phyloP scores from a whole-genome alignment of 768 basidiomycete genomes.

The Amanita thiersii region DNA sequence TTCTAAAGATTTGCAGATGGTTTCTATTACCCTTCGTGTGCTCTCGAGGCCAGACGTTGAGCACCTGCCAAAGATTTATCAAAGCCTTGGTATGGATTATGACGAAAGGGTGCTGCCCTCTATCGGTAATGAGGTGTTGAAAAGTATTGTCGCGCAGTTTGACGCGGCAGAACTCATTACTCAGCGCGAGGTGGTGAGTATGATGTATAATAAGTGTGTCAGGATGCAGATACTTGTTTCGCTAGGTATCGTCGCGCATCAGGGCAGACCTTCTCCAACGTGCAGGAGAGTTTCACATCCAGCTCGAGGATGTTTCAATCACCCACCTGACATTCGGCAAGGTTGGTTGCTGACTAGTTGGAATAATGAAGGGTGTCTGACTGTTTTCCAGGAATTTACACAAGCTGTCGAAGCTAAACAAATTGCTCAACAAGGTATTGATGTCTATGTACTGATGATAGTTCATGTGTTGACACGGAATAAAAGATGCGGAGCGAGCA shows the following conservation, averaged over 20 bases:
- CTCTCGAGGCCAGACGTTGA: slow-evolving; percentile 87
- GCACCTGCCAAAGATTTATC: slow-evolving; percentile 90
- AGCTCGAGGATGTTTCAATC: slow-evolving; percentile 95
- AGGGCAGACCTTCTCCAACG: slow-evolving; percentile 87
- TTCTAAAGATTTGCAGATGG: slow-evolving; percentile 98
- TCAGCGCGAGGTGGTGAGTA: slow-evolving; percentile 89
- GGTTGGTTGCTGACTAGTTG: slow-evolving; percentile 28
- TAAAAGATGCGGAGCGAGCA: slow-evolving; percentile 89
- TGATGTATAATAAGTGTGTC: background rate
- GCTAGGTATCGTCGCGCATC: slow-evolving; percentile 83
- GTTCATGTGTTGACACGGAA: slow-evolving; percentile 7
- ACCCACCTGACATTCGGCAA: slow-evolving; percentile 87
- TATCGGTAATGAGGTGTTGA: slow-evolving; percentile 96
- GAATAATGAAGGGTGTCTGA: background rate
- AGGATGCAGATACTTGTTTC: background rate
- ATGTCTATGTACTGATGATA: background rate
- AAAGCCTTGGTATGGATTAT: slow-evolving; percentile 90
- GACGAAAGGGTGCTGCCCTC: slow-evolving; percentile 97
- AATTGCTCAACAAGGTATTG: slow-evolving; percentile 92
- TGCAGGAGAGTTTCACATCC: slow-evolving; percentile 93
- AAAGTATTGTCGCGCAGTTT: slow-evolving; percentile 97
- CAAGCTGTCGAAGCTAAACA: slow-evolving; percentile 99
- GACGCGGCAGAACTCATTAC: slow-evolving; percentile 97
- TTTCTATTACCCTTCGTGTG: slow-evolving; percentile 92
- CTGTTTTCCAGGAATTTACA: slow-evolving; percentile 65